Percentiles rank a stretch among this genome's conserved stretches.
phyloP scores from a whole-genome alignment of 2,329 filamentous ascomycete species.

The Colletotrichum musicola region DNA sequence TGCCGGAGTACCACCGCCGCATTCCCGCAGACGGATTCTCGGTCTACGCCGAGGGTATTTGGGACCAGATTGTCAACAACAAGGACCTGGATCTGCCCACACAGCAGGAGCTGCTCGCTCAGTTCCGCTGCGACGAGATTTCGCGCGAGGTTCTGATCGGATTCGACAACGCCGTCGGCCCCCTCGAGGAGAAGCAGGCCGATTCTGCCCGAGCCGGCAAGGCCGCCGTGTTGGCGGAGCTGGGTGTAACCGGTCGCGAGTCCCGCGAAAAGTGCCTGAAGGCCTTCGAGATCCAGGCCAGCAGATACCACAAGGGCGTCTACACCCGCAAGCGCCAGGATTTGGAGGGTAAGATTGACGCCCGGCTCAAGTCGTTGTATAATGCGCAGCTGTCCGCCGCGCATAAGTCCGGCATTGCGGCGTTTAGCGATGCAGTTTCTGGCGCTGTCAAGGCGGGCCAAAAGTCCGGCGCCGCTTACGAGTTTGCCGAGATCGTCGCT shows the following conservation, averaged over 20 bases:
- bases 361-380: constrained; percentile 89
- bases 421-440: constrained; percentile 91
- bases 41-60: constrained; percentile 91
- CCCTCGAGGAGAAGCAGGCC: constrained; percentile 88
- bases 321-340: constrained; percentile 88
- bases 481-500: constrained; percentile 94
- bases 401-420: constrained; percentile 86
- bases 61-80: constrained; percentile 99
- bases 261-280: constrained; percentile 81
- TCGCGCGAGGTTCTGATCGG: constrained; percentile 85
- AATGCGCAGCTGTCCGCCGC: constrained; percentile 88
- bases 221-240: constrained; percentile 76
- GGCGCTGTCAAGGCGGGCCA: constrained; percentile 89
- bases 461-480: constrained; percentile 90
- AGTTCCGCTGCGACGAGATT: constrained; percentile 98
- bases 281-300: constrained; percentile 90
- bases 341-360: constrained; percentile 87
- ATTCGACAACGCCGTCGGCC: constrained; percentile 85
- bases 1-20: constrained; percentile 93
- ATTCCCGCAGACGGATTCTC: constrained; percentile 99
- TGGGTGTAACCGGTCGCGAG: constrained; percentile 79
- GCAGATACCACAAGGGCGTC: constrained; percentile 96
- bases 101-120: constrained; percentile 94
- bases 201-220: constrained; percentile 80
- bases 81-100: constrained; percentile 97